These are phyloP conservation scores for Fusarium udum DNA, from an alignment of 2,329 filamentous ascomycete species.

Conservation along the genomic window DNA sequence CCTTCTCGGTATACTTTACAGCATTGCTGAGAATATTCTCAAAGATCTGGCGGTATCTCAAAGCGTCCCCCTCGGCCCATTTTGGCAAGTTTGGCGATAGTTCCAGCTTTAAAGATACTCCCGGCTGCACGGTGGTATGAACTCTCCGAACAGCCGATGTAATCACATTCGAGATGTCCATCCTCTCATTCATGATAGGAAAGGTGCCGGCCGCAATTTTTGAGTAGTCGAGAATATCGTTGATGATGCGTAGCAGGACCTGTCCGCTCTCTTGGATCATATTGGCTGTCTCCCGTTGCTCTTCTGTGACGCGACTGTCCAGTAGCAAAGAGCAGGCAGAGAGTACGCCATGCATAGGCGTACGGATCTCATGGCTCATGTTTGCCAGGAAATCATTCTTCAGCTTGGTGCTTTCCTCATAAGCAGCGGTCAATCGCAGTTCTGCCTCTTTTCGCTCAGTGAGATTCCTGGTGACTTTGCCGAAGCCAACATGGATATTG, in stretches of 20 bases:
- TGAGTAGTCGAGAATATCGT: slow-evolving; percentile 9
- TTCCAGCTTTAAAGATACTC: background rate
- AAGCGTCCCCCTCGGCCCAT: background rate
- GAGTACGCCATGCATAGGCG: slow-evolving; percentile 3
- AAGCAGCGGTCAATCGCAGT: background rate
- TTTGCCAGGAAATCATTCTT: slow-evolving; percentile 11
- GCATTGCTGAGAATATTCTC: background rate
- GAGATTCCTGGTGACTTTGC: slow-evolving; percentile 1
- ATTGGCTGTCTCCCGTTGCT: slow-evolving; percentile 7
- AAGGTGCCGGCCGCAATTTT: slow-evolving; percentile 1
- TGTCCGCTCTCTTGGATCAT: slow-evolving; percentile 1
- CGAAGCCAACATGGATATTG: slow-evolving; percentile 5
- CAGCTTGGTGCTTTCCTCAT: background rate
- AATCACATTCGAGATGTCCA: background rate
- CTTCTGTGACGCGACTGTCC: background rate
- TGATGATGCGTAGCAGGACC: background rate
- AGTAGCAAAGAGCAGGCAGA: background rate
- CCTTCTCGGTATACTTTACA: background rate
- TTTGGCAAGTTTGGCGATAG: background rate
- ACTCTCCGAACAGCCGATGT: background rate
- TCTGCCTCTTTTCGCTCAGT: slow-evolving; percentile 8
- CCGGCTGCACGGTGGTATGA: background rate
- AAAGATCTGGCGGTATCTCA: background rate
- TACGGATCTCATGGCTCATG: slow-evolving; percentile 7
- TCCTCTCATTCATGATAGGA: background rate